Conservation (phyloP, 345 rosid genomes). For the Murraya paniculata region DNA sequence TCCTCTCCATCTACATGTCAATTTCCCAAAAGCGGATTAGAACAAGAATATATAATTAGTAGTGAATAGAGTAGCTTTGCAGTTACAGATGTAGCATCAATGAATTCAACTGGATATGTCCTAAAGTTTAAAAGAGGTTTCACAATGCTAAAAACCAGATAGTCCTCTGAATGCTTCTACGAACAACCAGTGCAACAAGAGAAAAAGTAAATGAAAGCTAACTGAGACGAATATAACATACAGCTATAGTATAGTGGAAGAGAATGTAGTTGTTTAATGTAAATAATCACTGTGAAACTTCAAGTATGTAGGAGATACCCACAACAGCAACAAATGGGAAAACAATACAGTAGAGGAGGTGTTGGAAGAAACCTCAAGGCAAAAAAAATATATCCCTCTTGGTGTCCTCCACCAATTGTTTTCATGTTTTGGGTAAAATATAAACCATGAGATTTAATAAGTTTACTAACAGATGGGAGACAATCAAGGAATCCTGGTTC, state of each 20-base stretch:
- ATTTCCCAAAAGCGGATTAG: not conserved
- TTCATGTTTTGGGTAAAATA: not conserved
- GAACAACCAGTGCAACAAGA: not conserved
- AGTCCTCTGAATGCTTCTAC: not conserved
- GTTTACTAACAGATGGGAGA: not conserved
- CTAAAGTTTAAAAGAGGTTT: not conserved
- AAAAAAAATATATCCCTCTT: not conserved
- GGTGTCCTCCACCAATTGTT: not conserved
- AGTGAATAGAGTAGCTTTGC: not conserved
- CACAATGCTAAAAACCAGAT: not conserved
- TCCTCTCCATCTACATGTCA: slow-evolving; percentile 39
- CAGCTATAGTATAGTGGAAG: not conserved
- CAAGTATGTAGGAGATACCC: not conserved
- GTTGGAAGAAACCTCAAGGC: not conserved
- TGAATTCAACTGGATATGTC: not conserved
- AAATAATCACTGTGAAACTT: not conserved
- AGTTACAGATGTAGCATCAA: not conserved
- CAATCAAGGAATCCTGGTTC: not conserved
- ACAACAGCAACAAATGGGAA: not conserved
- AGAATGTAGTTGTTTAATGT: not conserved
- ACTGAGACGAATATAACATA: not conserved
- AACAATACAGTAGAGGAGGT: not conserved
- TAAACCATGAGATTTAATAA: not conserved
- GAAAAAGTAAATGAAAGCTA: not conserved
- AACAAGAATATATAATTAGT: not conserved